A percentile compares a stretch with the other conserved stretches of the same genome.
Evolutionary conservation across 2,329 filamentous ascomycete genomes (phyloP).

Genomic region (Polychaeton citri): DNA sequence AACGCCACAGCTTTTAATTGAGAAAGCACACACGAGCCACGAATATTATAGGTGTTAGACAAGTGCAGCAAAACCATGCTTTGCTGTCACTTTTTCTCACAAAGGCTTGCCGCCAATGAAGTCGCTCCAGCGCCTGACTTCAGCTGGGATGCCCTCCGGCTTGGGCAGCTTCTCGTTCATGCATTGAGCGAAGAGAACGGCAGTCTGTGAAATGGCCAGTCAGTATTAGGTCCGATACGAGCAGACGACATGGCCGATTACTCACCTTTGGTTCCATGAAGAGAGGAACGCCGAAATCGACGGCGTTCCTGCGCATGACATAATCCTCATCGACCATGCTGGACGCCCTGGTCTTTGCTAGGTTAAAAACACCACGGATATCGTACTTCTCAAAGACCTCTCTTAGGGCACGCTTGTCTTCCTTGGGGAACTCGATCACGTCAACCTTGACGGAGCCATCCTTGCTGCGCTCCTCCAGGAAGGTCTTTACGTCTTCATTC

Average conservation of each 20-base stretch:
- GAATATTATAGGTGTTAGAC: too few species aligned
- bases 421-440: constrained; percentile 91
- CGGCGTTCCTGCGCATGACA: constrained; percentile 94
- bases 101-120: constrained; percentile 80
- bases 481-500: constrained; percentile 64
- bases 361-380: constrained; percentile 90
- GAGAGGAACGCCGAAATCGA: constrained; percentile 92
- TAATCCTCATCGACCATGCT: constrained; percentile 87
- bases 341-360: constrained; percentile 72
- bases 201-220: constrained; percentile 49
- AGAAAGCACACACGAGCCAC: too few species aligned
- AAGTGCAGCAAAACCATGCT: too few species aligned
- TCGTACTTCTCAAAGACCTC: constrained; percentile 96
- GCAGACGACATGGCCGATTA: constrained; percentile 7
- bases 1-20: too few species aligned
- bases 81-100: too few species aligned
- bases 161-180: constrained; percentile 94
- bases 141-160: constrained; percentile 71
- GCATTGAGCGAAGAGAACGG: constrained; percentile 88
- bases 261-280: constrained; percentile 97
- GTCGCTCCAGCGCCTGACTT: constrained; percentile 90
- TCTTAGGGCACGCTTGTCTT: constrained; percentile 86
- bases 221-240: not conserved
- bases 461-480: constrained; percentile 62
- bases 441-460: constrained; percentile 55